Base-by-base conservation (phyloP, 2,329 filamentous ascomycete genomes). In the Paracorniculantispora psalliotae region DNA sequence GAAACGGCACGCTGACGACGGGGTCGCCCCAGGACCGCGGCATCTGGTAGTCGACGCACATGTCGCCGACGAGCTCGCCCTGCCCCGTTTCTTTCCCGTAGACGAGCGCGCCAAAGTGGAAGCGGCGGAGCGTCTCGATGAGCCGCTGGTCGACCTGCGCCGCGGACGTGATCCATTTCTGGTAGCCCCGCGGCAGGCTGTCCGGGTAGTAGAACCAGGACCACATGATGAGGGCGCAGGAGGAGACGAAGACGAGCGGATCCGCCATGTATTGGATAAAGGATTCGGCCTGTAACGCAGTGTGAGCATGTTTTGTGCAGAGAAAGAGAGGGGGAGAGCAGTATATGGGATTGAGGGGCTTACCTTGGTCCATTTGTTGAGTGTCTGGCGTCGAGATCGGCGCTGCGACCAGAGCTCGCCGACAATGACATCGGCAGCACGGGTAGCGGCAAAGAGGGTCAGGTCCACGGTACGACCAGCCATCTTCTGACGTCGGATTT, bases 221-320 rank as follows among this genome's bases (percentile, higher is more conserved):
- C 88, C 90, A 93, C 91, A 96, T 96, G 64, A 96, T 87, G 39
- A 90, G 75, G 23, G 86, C 88, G 41, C 83, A 86, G 21, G 89
- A 92, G 35, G 81, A 71, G 47, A 88, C 84, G 71, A 96, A 96
- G 19, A 92, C 74, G 6, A 82, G 73, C 4, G 89, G 83, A 67
- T 93, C 88, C n/a, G 84, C 66, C 43, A 73, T 65, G 6, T 63
- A 67, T 35, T 75, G 74, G 25, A 76, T 61, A 41, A 72, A 61
- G 50, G 72, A 63, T 57, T 75, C 72, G 17, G 61, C 46, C 72
- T 73, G 17, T n/a, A 10, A 50, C 43, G 61, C 33, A 49, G 61
- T 39, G 61, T 39, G 53, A 30, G 39, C 26, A 41, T 46, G 33
- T 59, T 35, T 28, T 39, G 21, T 25, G n/a, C 2, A 5, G 26